Base-by-base conservation (phyloP, 179 eudicot genomes). In the Pouteria campechiana region DNA sequence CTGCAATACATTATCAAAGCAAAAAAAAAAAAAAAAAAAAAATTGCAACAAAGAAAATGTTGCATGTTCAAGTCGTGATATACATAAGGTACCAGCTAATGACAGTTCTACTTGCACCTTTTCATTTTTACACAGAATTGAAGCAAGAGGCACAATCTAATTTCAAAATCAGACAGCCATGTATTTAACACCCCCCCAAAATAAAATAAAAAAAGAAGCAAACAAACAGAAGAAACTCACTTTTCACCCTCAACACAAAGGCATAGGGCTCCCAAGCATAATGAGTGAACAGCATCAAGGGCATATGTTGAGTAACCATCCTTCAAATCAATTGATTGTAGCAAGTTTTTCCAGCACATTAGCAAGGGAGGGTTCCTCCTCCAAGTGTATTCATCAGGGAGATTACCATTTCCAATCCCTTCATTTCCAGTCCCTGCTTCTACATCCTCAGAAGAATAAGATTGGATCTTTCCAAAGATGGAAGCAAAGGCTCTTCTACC, bases 211-310 rank as follows among this genome's bases (percentile, higher is more conserved):
- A 21, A 6, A 17, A 22, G 11, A 10, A 30, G 8, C 48, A 13
- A 7, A 44, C 5, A 27, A 20, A 20, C 21, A 47, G 34, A 59
- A 39, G 23, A 46, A 51, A 46, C 52, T 50, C 25, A 78, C 97
- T 89, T 85, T 55, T 64, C 67, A 21, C 79, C 93, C 47, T 68
- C 78, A 46, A 77, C 62, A 58, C 89, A 78, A 70, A 83, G 83
- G 41, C 55, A 61, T 60, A 83, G 44, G 38, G 72, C 78, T 32
- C 88, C 96, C 37, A 55, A 48, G 33, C 85, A 69, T 48, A 92
- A 52, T 42, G 65, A 60, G 14, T 60, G 60, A 50, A 88, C 76
- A 48, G 93, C 92, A 59, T 72, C 84, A 45, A 73, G 35, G 25
- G 72, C 69, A 61, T 50, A 55, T n/a, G 57, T 62, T 27, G 73